Base-by-base conservation (phyloP, 2,329 filamentous ascomycete species). In the Bisporella sp. region DNA sequence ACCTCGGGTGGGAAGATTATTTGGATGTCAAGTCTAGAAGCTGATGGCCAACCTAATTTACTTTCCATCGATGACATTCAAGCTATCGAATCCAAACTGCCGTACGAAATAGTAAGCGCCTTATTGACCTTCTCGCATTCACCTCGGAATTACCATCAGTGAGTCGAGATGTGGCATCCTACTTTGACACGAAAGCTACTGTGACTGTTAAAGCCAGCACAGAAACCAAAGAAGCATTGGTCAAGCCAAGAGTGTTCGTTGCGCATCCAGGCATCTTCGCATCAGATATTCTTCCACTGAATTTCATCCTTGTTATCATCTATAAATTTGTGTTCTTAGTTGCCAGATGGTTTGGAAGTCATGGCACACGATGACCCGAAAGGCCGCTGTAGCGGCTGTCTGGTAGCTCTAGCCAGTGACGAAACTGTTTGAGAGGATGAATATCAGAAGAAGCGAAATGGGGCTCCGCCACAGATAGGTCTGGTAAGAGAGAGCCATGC, bases 311-410 rank as follows among this genome's bases (percentile, higher is more conserved):
- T 53, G 78, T 81, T 56, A 84, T 81, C 66, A 73, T 77, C 54
- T 93, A 93, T 78, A 68, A 79, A 46, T 63, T 79, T 21, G 72
- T 78, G 4, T 84, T 95, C 65, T 84, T 83, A 65, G 41, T 95
- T 12, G 81, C 82, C 11, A 87, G 92, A 56, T 82, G 79, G 72
- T 65, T 90, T 30, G 93, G 93, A 45, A 95, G 88, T 3, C 87
- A 8, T 99, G 93, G 93, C 92, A 97, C 66, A 76, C 79, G 1
- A 75, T 88, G 77, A 77, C n/a, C 76, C 84, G 95, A 96, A 77
- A 79, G 21, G 91, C 86, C 41, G 89, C 91, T 6, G 78, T 77
- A 45, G 81, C 89, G 0, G 79, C 88, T 5, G 84, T 86, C 29
- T 96, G 88, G 70, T 95, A 5, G 81, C 85, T 0, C 77, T 97